Base-by-base conservation (phyloP, 73 alveolate genomes). In the Paramecium biaurelia region DNA sequence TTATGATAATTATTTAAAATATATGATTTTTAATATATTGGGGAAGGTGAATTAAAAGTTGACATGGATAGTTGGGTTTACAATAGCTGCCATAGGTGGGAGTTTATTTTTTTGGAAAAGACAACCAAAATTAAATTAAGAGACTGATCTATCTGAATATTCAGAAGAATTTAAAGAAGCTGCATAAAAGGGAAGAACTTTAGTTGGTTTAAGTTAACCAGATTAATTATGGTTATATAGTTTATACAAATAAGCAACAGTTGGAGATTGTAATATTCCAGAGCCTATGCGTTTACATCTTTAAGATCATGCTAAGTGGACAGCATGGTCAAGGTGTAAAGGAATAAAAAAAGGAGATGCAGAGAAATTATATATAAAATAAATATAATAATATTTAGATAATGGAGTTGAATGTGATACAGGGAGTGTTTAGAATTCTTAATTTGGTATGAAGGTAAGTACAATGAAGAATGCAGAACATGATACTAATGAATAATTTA, bases 221-320 rank as follows among this genome's bases (percentile, higher is more conserved):
- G 84, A 93, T 67, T 28, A 57, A 38, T 58, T 93, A 32, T 49
- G 84, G 92, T 42, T 93, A 20, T 93, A 93, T 37, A 89, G 93
- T 30, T 72, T 93, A 15, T 93, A 76, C 72, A 93, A 93, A 63
- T 89, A 93, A 89, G 96, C 93, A 11, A 93, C 93, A 0, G 70
- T 88, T 2, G 96, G 96, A 21, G 95, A 93, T 89, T 86, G 94
- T 42, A 93, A 93, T 89, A 59, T 84, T 8, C 89, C 79, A 8
- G 86, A 89, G 20, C 96, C 96, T 56, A 85, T 85, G 89, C 37
- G 89, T 56, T 82, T 88, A n/a, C 93, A 93, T 93, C 45, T 93
- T 0, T 53, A 93, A 68, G 96, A 84, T 67, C 92, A 93, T 68
- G 92, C 95, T 6, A 93, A 93, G 76, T 93, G 95, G 95, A 92